Evolutionary conservation across 495 filamentous ascomycete genomes (phyloP), one percentile per base, ranked within the genome.

Genomic region (Penicillium ochrochloron): DNA sequence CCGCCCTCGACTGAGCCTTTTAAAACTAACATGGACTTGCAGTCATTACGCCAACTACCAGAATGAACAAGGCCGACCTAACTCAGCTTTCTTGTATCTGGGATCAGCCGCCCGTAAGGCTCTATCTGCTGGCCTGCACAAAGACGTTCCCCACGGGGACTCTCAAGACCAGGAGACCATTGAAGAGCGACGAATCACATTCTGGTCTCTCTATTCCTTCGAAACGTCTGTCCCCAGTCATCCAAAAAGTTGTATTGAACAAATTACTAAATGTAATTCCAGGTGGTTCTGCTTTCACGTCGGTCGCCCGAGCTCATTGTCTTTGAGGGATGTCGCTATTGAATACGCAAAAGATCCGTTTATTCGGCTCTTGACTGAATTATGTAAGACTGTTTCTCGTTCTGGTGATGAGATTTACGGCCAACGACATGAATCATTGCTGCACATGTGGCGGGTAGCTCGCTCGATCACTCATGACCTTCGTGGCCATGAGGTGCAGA

Each of bases 221-320:
- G 80, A 82, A 70, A 79, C 71, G 80, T 82, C 19, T 4, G 73
- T 57, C 10, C 4, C 27, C 21, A 12, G 0, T 27, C 21, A 37
- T 61, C 11, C 2, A 12, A 39, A 19, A 11, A 4, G 4, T 25
- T 57, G 8, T 17, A 21, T 19, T 15, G 2, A 6, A 2, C 2
- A 21, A 31, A 53, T 53, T n/a, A 10, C 59, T 61, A 21, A 61
- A 14, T 12, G 15, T 17, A 4, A 19, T 31, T 10, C 2, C 44
- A 82, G 80, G 14, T 80, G 79, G 79, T 76, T 78, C 39, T 78
- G 76, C 53, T 81, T 80, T 50, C 75, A 78, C 52, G 54, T 75
- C 0, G 80, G 80, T 0, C 78, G 79, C 33, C 76, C 78, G 3
- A 76, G 73, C 34, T 76, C 75, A 0, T 57, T 81, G 0, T 75